These are phyloP conservation scores for Dunaliella sp. DNA, from an alignment of 139 green algal species.

Conservation along the genomic window DNA sequence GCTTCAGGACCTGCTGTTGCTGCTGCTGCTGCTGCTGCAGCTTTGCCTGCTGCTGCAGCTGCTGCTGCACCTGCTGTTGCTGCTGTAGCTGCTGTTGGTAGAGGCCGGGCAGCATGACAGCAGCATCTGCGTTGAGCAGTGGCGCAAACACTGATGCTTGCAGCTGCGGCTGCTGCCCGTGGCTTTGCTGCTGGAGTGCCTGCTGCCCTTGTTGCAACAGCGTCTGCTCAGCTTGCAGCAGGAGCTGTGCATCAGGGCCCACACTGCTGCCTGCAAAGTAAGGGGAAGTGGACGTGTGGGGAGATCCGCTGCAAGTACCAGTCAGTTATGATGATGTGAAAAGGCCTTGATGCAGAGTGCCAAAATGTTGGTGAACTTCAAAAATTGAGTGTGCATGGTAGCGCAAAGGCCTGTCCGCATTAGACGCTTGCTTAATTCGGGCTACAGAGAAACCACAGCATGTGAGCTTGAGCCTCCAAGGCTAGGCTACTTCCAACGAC, in stretches of 20 bases:
- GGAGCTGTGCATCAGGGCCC: background rate
- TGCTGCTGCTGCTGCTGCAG: background rate
- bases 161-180: conserved; percentile 20
- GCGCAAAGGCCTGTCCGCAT: too few relatives aligned
- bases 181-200: background rate
- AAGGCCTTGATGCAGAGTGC: too few relatives aligned
- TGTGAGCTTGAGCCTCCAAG: too few relatives aligned
- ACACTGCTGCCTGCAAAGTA: background rate
- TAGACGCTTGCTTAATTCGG: too few relatives aligned
- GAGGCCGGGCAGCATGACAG: background rate
- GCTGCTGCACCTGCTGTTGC: background rate
- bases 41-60: conserved; percentile 15
- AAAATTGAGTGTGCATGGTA: too few relatives aligned
- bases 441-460: too few relatives aligned
- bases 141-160: conserved; percentile 1
- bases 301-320: too few relatives aligned
- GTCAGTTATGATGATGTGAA: too few relatives aligned
- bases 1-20: background rate
- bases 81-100: background rate
- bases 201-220: background rate
- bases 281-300: too few relatives aligned
- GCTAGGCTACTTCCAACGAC: too few relatives aligned
- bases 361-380: too few relatives aligned
- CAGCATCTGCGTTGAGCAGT: background rate
- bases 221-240: conserved; percentile 12